Conservation (phyloP, 441 rosid species). For the Melianthus villosus region DNA sequence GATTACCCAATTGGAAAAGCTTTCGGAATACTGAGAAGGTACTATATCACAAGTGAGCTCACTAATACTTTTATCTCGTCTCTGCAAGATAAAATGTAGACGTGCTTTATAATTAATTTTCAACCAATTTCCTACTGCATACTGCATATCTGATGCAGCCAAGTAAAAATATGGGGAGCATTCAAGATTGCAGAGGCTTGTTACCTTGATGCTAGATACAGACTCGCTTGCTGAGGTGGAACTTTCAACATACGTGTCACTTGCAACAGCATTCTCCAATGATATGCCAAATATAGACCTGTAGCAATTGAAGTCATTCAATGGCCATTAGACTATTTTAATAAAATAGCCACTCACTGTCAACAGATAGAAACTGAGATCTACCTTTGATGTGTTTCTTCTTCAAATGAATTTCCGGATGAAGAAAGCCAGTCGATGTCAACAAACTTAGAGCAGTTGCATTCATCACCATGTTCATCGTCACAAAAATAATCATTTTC, state of each 20-base stretch:
- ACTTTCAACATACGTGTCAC: slow-evolving; percentile 20
- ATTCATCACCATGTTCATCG: slow-evolving; percentile 43
- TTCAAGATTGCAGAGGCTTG: too few species aligned
- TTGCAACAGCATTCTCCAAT: slow-evolving; percentile 31
- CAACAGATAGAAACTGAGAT: neutral
- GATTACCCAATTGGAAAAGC: slow-evolving; percentile 52
- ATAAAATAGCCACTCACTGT: neutral
- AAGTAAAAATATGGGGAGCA: slow-evolving; percentile 4
- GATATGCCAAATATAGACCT: slow-evolving; percentile 48
- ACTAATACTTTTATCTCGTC: slow-evolving; percentile 16
- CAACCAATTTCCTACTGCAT: too few species aligned
- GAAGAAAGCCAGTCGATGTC: slow-evolving; percentile 88
- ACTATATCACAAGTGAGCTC: slow-evolving; percentile 11
- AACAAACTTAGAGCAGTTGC: slow-evolving; percentile 55
- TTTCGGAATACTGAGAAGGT: slow-evolving; percentile 23
- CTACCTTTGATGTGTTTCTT: slow-evolving; percentile 65
- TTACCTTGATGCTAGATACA: slow-evolving; percentile 37
- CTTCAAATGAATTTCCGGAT: slow-evolving; percentile 86
- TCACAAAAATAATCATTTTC: slow-evolving; percentile 38
- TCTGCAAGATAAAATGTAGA: slow-evolving; percentile 16
- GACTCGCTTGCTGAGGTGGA: slow-evolving; percentile 26
- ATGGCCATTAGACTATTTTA: neutral
- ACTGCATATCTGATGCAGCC: neutral
- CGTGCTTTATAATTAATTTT: too few species aligned
- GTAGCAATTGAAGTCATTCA: slow-evolving; percentile 8